Percentiles rank a stretch among this genome's conserved stretches.
These are phyloP conservation scores for Lepidium aucheri DNA, from an alignment of 345 rosid species.

Conservation along the genomic window DNA sequence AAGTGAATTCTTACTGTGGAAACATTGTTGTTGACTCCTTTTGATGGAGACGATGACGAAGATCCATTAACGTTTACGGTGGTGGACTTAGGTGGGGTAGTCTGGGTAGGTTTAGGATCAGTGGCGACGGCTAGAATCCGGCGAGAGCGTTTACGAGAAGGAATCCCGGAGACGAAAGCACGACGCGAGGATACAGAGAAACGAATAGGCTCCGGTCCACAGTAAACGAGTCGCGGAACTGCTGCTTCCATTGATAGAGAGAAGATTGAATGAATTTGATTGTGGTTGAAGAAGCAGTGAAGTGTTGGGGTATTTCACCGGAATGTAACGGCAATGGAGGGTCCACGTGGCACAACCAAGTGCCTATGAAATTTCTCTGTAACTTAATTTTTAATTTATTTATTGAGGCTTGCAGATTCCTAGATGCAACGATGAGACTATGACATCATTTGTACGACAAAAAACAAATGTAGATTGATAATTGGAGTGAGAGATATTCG, in stretches of 20 bases:
- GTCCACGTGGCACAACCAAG: constrained; percentile 43
- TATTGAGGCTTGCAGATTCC: neutral
- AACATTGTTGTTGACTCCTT: constrained; percentile 48
- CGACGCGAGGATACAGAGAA: constrained; percentile 26
- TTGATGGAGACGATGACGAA: constrained; percentile 29
- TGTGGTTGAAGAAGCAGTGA: constrained; percentile 7
- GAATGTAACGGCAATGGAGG: constrained; percentile 26
- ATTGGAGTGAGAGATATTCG: neutral
- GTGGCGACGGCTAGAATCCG: constrained; percentile 58
- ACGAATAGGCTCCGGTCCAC: constrained; percentile 41
- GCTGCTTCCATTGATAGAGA: constrained; percentile 41
- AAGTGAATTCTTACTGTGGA: constrained; percentile 36
- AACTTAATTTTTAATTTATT: neutral
- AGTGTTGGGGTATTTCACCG: neutral
- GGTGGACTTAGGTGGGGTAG: constrained; percentile 30
- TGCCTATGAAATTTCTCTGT: constrained; percentile 12
- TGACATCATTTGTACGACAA: neutral
- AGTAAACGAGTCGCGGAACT: constrained; percentile 46
- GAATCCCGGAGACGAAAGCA: constrained; percentile 16
- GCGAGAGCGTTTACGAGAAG: constrained; percentile 31
- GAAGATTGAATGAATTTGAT: neutral
- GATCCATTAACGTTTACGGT: constrained; percentile 39
- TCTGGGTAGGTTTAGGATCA: constrained; percentile 57
- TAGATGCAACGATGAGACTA: neutral
- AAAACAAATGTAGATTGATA: neutral